Evolutionary conservation across 1,284 basidiomycete genomes (phyloP).

Genomic region (Cryptococcus maquisensis): DNA sequence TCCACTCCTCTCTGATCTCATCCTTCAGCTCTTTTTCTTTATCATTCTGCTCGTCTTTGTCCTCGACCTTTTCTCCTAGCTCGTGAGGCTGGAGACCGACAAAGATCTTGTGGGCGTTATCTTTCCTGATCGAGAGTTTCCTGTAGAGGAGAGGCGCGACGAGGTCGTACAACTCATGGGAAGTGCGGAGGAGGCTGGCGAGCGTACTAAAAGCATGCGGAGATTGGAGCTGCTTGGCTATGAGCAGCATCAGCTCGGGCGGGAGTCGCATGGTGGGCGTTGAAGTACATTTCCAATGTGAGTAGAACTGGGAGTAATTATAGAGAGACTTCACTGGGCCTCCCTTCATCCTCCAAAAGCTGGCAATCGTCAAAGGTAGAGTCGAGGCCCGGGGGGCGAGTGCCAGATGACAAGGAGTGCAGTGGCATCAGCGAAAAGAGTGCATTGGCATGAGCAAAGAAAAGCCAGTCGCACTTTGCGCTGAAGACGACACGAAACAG

Average conservation of each 20-base stretch:
- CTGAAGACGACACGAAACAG: too few species aligned
- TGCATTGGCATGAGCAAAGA: too few species aligned
- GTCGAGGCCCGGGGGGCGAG: too few species aligned
- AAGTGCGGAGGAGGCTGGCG: not conserved
- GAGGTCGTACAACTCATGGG: not conserved
- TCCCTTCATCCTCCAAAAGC: too few species aligned
- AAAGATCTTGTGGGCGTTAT: not conserved
- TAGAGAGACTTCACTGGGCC: too few species aligned
- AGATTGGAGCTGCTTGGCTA: not conserved
- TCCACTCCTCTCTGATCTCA: not conserved
- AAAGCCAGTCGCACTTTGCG: too few species aligned
- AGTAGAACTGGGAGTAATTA: too few species aligned
- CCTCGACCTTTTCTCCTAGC: too few species aligned
- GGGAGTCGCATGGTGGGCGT: not conserved
- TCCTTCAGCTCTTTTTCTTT: not conserved
- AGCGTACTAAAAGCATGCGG: not conserved
- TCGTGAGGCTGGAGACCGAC: not conserved
- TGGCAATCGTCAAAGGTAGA: too few species aligned
- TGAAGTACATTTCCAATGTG: too few species aligned
- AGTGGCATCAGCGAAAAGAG: too few species aligned
- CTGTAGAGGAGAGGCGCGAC: not conserved
- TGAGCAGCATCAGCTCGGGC: slow-evolving; percentile 1
- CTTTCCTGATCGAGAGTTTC: not conserved
- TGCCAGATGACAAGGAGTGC: too few species aligned
- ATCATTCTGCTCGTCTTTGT: not conserved